Conservation (phyloP, 805 yeast species). For the Starmerella stigmatis region DNA sequence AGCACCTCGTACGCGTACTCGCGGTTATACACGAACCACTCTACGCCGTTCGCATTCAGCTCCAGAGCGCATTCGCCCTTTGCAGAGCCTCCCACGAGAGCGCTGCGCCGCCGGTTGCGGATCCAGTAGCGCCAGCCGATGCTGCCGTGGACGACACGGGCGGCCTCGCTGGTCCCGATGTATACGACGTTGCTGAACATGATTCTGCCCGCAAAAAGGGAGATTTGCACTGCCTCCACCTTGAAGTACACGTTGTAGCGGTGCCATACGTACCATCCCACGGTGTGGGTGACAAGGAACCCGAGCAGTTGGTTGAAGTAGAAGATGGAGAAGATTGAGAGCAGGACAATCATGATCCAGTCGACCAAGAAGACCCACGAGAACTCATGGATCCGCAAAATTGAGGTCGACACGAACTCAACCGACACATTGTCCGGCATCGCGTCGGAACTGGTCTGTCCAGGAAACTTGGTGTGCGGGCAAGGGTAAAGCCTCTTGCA, state of each 20-base stretch:
- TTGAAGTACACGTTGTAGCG: constrained; percentile 46
- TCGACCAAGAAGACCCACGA: constrained; percentile 74
- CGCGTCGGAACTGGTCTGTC: not conserved
- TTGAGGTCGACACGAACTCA: constrained; percentile 24
- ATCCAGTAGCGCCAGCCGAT: constrained; percentile 93
- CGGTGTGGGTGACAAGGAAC: constrained; percentile 39
- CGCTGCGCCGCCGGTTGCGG: constrained; percentile 29
- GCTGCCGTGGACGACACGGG: constrained; percentile 59
- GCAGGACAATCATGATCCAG: constrained; percentile 61
- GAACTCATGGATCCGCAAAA: constrained; percentile 28
- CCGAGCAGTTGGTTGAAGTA: constrained; percentile 69
- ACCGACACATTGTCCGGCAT: constrained; percentile 16
- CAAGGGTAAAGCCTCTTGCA: constrained; percentile 1
- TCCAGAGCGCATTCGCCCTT: constrained; percentile 24
- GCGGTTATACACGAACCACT: constrained; percentile 72
- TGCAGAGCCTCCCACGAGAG: not conserved
- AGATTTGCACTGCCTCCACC: constrained; percentile 63
- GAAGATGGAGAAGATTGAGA: constrained; percentile 56
- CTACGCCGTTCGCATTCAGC: constrained; percentile 63
- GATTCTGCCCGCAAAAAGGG: constrained; percentile 73
- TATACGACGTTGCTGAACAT: constrained; percentile 66
- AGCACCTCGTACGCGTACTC: constrained; percentile 56
- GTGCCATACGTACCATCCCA: constrained; percentile 56
- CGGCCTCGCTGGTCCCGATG: constrained; percentile 61
- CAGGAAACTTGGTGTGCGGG: not conserved